Conservation (phyloP, 371 early-diverging fungal species). For the Nematocida sp. region DNA sequence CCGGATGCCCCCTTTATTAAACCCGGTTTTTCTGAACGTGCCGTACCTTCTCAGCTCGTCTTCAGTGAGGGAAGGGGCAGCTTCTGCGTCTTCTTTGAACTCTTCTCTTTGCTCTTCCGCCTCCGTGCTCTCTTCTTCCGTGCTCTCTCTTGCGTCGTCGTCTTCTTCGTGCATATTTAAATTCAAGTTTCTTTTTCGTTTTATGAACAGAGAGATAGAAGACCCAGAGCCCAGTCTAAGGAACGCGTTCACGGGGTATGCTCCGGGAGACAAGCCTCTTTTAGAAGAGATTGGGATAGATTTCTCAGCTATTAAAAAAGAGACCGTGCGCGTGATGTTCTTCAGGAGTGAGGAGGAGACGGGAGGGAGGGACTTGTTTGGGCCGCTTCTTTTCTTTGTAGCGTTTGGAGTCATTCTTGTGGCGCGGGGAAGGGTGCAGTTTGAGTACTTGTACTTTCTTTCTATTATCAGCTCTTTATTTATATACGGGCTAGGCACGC, state of each 20-base stretch:
- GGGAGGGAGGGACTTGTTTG: conserved; percentile 54
- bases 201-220: conserved; percentile 23
- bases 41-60: conserved; percentile 79
- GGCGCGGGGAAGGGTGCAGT: conserved; percentile 60
- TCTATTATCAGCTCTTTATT: conserved; percentile 48
- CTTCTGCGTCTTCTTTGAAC: conserved; percentile 60
- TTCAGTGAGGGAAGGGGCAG: conserved; percentile 71
- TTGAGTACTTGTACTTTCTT: conserved; percentile 63
- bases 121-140: conserved; percentile 1
- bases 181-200: conserved; percentile 25
- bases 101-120: background rate
- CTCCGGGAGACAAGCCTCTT: conserved; percentile 59
- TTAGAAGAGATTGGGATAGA: conserved; percentile 64
- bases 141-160: conserved; percentile 16
- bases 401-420: conserved; percentile 56
- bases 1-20: conserved; percentile 74
- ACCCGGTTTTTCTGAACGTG: conserved; percentile 74
- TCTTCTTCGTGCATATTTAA: conserved; percentile 28
- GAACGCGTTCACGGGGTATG: conserved; percentile 54
- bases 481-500: conserved; percentile 56
- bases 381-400: conserved; percentile 60
- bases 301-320: conserved; percentile 54
- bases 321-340: conserved; percentile 49
- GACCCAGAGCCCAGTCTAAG: conserved; percentile 43
- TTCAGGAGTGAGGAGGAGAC: conserved; percentile 13